Percentiles rank a stretch among this genome's conserved stretches.
These are phyloP conservation scores for Ophiostoma tasmaniense DNA, from an alignment of 2,329 filamentous ascomycete species.

Conservation along the genomic window DNA sequence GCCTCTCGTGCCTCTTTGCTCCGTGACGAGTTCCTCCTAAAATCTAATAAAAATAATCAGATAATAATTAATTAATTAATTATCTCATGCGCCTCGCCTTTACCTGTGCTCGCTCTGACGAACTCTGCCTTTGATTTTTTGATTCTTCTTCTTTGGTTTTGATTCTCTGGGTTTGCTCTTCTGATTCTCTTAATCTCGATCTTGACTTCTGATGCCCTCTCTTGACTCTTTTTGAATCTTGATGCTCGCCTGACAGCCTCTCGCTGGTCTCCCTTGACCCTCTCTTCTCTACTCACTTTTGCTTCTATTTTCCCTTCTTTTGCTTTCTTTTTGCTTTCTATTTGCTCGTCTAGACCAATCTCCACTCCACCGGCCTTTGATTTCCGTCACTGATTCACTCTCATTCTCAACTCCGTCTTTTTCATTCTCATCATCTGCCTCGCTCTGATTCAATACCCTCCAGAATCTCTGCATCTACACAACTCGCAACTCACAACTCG, in stretches of 20 bases:
- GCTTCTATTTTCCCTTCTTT: neutral
- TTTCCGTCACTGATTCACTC: constrained; percentile 3
- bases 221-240: neutral
- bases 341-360: constrained; percentile 17
- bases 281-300: neutral
- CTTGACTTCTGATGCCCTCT: neutral
- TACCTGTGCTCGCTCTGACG: neutral
- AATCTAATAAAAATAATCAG: neutral
- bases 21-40: neutral
- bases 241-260: no score
- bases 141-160: neutral
- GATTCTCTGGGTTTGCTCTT: neutral
- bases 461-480: neutral
- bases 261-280: neutral
- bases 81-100: neutral
- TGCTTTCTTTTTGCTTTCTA: neutral
- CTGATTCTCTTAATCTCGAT: neutral
- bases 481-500: neutral
- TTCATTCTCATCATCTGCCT: neutral
- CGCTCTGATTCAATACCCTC: neutral
- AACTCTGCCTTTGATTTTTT: neutral
- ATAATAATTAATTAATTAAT: neutral
- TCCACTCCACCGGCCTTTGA: constrained; percentile 17
- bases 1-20: neutral
- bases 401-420: neutral